Evolutionary conservation across 2,329 filamentous ascomycete genomes (phyloP), one percentile per base, ranked within the genome.

Genomic region (Fusarium sp.): DNA sequence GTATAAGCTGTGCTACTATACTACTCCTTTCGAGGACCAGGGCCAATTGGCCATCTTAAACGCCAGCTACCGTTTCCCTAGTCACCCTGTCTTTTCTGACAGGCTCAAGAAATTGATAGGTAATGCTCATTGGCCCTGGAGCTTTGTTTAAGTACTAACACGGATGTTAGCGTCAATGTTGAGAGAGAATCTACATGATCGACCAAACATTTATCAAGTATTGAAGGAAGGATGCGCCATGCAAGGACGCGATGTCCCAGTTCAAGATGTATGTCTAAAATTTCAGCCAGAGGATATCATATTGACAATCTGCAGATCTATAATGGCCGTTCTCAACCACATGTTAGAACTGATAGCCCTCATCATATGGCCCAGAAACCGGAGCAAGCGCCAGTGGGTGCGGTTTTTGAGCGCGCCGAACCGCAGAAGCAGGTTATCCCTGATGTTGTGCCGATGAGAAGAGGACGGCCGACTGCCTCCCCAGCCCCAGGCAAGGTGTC

Each of bases 1-100:
- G 57, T 99, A 99, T 85, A 99, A 99, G 84, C 86, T 99, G 66
- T 99, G 96, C 84, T 99, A 98, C 81, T 99, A 99, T 81, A 99
- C 96, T 3, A 99, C 96, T 8, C 96, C 96, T 1, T 99, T 99
- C 75, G 96, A 99, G 81, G 95, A 98, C 69, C 94, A 97, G 77
- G 96, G 96, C 27, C 95, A 98, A 82, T 92, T 98, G 84, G 96
- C 96, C 14, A 99, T 99, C 69, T 83, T 99, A 66, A 98, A 98
- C 78, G 96, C 96, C 53, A 97, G 90, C 79, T 98, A 93, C 86
- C 94, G 93, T 76, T 99, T 93, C 75, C 96, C 95, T 8, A 88
- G 87, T 63, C 93, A 98, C 76, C 96, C 96, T 28, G 84, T 88
- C 20, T 99, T 99, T 78, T 98, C 96, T 1, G 93, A 97, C 73